Base-by-base conservation (phyloP, 108 stramenopile genomes). In the Skeletonema grethae region DNA sequence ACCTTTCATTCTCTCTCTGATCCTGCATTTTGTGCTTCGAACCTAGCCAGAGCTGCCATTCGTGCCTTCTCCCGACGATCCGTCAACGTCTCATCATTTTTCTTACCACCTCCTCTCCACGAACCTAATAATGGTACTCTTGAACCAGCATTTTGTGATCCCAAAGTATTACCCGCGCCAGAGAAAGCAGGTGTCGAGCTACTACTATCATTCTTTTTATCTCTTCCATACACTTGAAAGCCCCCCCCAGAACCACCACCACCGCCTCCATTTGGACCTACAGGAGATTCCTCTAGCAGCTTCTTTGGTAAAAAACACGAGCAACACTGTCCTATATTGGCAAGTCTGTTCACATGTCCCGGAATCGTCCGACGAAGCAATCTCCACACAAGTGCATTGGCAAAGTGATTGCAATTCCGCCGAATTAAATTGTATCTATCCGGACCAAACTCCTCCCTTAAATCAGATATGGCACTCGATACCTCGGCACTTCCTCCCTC, bases 371-470 rank as follows among this genome's bases (percentile, higher is more conserved):
- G 77, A 13, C 68, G 55, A 55, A 95, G 65, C 11, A 97, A 83
- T 24, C 71, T 76, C 83, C 81, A 86, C n/a, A 77, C 81, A 10
- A 97, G 64, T 16, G 95, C 97, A 75, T 95, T 93, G 32, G 90
- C 84, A 78, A 97, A 97, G 75, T 94, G 93, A 70, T 97, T 97
- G 85, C 97, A 97, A 71, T 97, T 97, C 22, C 77, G 79, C 50
- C 65, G 41, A 35, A 95, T 66, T 24, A 95, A 53, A 80, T 96
- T 84, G 84, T 97, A 97, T 36, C 65, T 67, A 59, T 89, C 84
- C 1, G 87, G 79, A 24, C 89, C 87, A 63, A 94, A 97, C 8
- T 77, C 84, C 11, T 67, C 56, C 61, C 87, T 65, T 50, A 92
- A 58, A 60, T 90, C 89, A 34, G 86, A 87, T 57, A 95, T 62